Base-by-base conservation (phyloP, 768 basidiomycete species). In the Tricholoma furcatifolium region DNA sequence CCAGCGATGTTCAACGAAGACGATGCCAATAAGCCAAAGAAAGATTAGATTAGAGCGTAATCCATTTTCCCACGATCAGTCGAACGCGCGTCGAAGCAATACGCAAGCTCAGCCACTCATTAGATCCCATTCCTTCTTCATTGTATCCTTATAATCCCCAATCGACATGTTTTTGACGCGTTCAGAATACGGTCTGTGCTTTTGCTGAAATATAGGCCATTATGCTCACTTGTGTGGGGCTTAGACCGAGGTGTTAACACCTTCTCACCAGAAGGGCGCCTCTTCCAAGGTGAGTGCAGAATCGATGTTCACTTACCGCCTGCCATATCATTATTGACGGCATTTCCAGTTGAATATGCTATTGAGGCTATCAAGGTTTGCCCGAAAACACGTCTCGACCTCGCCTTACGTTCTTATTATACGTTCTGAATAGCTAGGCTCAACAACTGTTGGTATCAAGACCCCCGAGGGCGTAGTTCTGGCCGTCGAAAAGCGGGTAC, bases 401-500 rank as follows among this genome's bases (percentile, higher is more conserved):
- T 21, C 27, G 15, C 23, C 36, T 35, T 34, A 30, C 50, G 21
- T 41, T 48, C 45, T 55, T 52, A 53, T 30, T 45, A 17, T 36
- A n/a, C 30, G n/a, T 32, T 40, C 38, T 43, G 15, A 48, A 50
- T 66, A 98, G 95, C 88, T 98, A 64, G 97, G 97, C 50, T 98
- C 94, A 53, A 98, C 97, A 56, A 97, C 97, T 38, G 90, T 99
- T 61, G 97, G 96, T 54, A 89, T 98, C 67, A 84, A 85, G 64
- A 98, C 97, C 30, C 80, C 86, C 35, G 79, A 91, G 61, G 97
- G 97, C 54, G 89, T 94, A 60, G 79, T 98, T 59, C 87, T 99
- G 53, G 97, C 84, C 50, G 93, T 98, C 60, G 97, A 99, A 78
- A 98, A 99, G 75, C 94, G 97, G 70, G 93, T 97, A 47, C 94